Conservation (phyloP, 495 filamentous ascomycete genomes). For the Elaphomyces granulatus region DNA sequence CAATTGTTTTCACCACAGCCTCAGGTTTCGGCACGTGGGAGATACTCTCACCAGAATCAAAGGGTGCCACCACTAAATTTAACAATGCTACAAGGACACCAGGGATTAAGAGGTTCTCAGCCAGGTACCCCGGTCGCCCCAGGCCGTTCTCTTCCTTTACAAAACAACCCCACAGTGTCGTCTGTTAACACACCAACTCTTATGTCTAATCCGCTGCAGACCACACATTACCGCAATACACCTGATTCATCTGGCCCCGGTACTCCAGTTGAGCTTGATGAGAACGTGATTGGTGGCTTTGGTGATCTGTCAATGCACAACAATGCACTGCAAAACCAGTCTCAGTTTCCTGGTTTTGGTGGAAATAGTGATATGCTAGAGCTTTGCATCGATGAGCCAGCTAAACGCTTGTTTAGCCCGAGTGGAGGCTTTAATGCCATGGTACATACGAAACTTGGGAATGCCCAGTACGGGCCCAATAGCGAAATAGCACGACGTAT, state of each 20-base stretch:
- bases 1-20: slow-evolving; percentile 42
- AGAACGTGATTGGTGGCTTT: slow-evolving; percentile 41
- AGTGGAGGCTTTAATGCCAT: slow-evolving; percentile 56
- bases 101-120: slow-evolving; percentile 70
- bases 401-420: slow-evolving; percentile 79
- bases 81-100: slow-evolving; percentile 53
- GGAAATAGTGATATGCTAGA: slow-evolving; percentile 45
- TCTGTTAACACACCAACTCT: slow-evolving; percentile 92
- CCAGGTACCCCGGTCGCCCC: slow-evolving; percentile 72
- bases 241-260: slow-evolving; percentile 63
- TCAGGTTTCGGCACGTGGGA: slow-evolving; percentile 39
- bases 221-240: slow-evolving; percentile 49
- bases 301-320: slow-evolving; percentile 41
- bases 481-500: slow-evolving; percentile 56
- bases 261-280: slow-evolving; percentile 51
- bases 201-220: slow-evolving; percentile 47
- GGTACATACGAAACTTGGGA: slow-evolving; percentile 52
- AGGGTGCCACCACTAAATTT: slow-evolving; percentile 55
- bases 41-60: slow-evolving; percentile 62
- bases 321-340: slow-evolving; percentile 42
- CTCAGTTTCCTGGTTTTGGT: slow-evolving; percentile 30
- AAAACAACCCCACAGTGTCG: slow-evolving; percentile 94
- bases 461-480: slow-evolving; percentile 59
- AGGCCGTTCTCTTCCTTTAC: slow-evolving; percentile 48
- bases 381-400: slow-evolving; percentile 87